Evolutionary conservation across 2,329 filamentous ascomycete species (phyloP), one percentile per base, ranked within the genome.

Genomic region (Colletotrichum liaoningense): DNA sequence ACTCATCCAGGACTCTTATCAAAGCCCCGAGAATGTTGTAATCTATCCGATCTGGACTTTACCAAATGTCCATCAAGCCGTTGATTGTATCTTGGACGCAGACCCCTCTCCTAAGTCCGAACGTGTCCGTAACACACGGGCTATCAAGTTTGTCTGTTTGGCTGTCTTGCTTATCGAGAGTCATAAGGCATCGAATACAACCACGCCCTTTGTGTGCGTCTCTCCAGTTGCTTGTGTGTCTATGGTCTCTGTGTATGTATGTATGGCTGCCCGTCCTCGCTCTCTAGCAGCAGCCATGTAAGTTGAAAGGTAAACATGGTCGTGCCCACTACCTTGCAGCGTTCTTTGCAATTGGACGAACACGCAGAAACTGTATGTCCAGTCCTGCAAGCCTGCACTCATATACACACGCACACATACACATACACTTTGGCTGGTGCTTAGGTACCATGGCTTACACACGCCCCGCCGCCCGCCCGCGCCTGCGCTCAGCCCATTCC

Each of bases 401-500:
- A 19, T 19, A 49, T 5, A 49, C 19, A 49, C 42, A 49, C 42
- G 4, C 42, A 9, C 42, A n/a, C 8, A n/a, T 19, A n/a, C 42
- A 8, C 42, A 22, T 11, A 49, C 19, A 49, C 38, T 35, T 35
- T 35, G 33, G 33, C 33, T 35, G 33, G 33, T 35, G 33, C 38
- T 42, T 19, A 3, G 14, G 16, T 19, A 8, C 38, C 38, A 42
- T 6, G 38, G 38, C 14, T 19, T 42, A 42, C 42, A 22, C 42
- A 49, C 19, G 42, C 19, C 42, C 42, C 19, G 52, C 24, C 38
- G 16, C 24, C 55, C 55, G 60, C 70, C 28, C 46, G 30, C 30
- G 28, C 16, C n/a, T 16, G 26, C 67, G 71, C 67, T 65, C 67
- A 73, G 60, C 33, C 60, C 60, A 62, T 65, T 65, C 67, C 71